A percentile compares a stretch with the other conserved stretches of the same genome.
Conservation (phyloP, 2,329 filamentous ascomycete species). For the Hymenoscyphus infarciens region DNA sequence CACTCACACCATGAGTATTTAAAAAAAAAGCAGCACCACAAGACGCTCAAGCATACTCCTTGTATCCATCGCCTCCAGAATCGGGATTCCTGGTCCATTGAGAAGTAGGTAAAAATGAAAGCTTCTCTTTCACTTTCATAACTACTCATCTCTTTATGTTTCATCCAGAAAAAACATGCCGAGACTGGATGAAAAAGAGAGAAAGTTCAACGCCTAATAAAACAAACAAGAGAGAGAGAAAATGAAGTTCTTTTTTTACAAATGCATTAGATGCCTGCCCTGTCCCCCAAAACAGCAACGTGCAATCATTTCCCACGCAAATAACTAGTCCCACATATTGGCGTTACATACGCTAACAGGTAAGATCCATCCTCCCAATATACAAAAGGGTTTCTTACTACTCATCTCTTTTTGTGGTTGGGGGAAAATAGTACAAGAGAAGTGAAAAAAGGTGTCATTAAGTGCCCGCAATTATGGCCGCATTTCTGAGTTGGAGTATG, state of each 20-base stretch:
- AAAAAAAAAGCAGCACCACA: no score
- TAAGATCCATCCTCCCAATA: constrained; percentile 25
- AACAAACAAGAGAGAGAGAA: constrained; percentile 6
- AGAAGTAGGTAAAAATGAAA: constrained; percentile 9
- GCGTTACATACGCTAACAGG: constrained; percentile 29
- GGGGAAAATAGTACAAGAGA: constrained; percentile 35
- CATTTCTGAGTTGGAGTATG: constrained; percentile 3
- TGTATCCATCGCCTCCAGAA: constrained; percentile 8
- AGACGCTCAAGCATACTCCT: constrained; percentile 7
- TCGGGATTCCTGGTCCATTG: constrained; percentile 10
- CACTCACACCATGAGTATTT: no score
- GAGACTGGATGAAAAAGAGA: constrained; percentile 27
- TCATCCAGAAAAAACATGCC: constrained; percentile 28
- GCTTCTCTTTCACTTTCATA: constrained; percentile 17
- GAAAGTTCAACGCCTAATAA: constrained; percentile 12
- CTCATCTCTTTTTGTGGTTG: constrained; percentile 10
- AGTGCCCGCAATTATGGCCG: constrained; percentile 2
- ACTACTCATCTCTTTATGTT: background rate
- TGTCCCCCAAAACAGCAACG: background rate
- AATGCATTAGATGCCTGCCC: constrained; percentile 15
- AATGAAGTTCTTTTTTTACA: constrained; percentile 5
- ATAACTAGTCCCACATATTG: constrained; percentile 19
- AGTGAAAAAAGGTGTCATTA: constrained; percentile 27
- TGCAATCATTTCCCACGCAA: constrained; percentile 5
- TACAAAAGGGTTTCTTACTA: constrained; percentile 29